phyloP scores from a whole-genome alignment of 2,329 filamentous ascomycete species.

The Pezizomycotina sp. region DNA sequence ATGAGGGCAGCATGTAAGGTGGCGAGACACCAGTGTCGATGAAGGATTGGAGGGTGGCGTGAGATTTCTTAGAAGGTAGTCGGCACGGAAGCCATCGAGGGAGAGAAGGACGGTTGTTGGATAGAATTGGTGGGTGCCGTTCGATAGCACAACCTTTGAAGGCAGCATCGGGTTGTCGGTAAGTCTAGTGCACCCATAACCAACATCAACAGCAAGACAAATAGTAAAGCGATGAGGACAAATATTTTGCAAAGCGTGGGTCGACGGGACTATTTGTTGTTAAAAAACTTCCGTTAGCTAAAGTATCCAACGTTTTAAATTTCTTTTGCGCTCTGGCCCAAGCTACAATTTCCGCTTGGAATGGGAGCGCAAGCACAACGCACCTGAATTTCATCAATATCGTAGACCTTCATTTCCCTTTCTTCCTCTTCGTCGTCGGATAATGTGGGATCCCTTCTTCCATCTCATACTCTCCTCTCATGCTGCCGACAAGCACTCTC shows the following conservation, averaged over 20 bases:
- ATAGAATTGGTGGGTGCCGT: constrained; percentile 76
- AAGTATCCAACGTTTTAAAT: not conserved
- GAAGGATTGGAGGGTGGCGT: constrained; percentile 65
- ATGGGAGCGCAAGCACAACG: no score
- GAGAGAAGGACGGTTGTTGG: constrained; percentile 90
- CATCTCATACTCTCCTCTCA: constrained; percentile 19
- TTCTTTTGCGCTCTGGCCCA: no score
- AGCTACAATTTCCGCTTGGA: no score
- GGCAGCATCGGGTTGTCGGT: constrained; percentile 16
- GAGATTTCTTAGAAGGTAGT: constrained; percentile 69
- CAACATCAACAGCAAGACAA: constrained; percentile 21
- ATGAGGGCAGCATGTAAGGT: constrained; percentile 81
- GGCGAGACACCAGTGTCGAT: constrained; percentile 74
- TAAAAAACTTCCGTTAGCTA: not conserved
- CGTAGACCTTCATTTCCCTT: constrained; percentile 11
- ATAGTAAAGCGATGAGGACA: constrained; percentile 16
- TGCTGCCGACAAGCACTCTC: constrained; percentile 23
- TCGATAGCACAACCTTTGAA: constrained; percentile 36
- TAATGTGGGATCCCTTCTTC: constrained; percentile 14
- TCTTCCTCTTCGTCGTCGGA: constrained; percentile 6
- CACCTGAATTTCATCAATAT: no score
- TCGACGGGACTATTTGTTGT: constrained; percentile 20
- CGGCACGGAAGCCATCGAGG: constrained; percentile 86
- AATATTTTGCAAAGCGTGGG: constrained; percentile 20
- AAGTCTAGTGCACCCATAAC: constrained; percentile 23